phyloP scores from a whole-genome alignment of 2,329 filamentous ascomycete genomes.

The Leptodontidium sp. region DNA sequence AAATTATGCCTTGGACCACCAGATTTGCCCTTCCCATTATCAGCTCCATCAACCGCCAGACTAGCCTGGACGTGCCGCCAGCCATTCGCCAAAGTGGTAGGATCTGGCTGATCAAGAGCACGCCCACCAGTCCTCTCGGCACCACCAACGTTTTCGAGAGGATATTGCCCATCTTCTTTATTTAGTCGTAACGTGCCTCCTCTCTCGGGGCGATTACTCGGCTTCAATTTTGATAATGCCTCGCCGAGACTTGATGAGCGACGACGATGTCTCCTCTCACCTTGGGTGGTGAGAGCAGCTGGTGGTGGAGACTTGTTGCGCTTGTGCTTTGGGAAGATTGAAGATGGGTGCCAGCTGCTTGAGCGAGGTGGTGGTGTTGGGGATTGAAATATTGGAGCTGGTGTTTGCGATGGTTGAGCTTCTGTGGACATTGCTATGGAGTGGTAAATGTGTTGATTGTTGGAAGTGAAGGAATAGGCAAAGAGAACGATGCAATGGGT shows the following conservation, averaged over 20 bases:
- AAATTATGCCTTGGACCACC: background rate
- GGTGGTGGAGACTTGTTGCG: conserved; percentile 16
- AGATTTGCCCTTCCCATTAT: background rate
- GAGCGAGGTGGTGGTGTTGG: conserved; percentile 13
- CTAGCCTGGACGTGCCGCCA: background rate
- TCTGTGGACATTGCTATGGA: conserved; percentile 25
- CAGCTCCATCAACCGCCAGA: background rate
- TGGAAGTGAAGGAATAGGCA: background rate
- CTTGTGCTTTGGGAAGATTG: conserved; percentile 15
- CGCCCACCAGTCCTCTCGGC: background rate
- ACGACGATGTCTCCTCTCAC: conserved; percentile 10
- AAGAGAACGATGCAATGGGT: background rate
- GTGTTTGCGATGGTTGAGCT: conserved; percentile 16
- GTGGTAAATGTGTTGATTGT: conserved; percentile 12
- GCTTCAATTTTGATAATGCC: conserved; percentile 13
- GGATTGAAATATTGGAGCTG: background rate
- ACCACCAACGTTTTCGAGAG: background rate
- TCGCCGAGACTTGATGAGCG: conserved; percentile 14
- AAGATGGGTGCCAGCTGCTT: conserved; percentile 18
- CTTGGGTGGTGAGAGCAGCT: conserved; percentile 15
- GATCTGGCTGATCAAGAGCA: background rate
- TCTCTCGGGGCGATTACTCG: conserved; percentile 20
- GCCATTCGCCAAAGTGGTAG: conserved; percentile 1
- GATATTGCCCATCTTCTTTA: conserved; percentile 8
- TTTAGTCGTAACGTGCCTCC: conserved; percentile 5